Conservation (phyloP, 1,284 basidiomycete species). For the Cutaneotrichosporon spelunceum region DNA sequence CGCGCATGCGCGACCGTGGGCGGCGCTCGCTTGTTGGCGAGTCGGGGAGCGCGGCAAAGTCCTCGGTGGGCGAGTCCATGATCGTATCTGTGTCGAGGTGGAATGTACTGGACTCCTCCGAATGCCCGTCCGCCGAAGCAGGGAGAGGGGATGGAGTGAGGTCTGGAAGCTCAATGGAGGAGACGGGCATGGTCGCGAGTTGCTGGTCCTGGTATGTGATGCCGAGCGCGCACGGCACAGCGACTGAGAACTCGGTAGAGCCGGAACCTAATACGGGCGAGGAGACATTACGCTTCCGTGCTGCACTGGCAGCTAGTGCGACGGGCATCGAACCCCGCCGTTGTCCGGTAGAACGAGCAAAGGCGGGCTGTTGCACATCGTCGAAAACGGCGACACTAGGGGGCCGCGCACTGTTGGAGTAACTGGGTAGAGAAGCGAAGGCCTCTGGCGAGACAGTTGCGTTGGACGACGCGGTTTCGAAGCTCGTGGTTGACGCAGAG, state of each 20-base stretch:
- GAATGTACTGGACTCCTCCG: conserved; percentile 1
- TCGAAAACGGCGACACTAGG: conserved; percentile 1
- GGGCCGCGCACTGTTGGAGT: conserved; percentile 1
- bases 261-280: background rate
- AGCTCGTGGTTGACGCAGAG: conserved; percentile 8
- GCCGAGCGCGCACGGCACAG: background rate
- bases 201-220: background rate
- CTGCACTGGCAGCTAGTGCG: background rate
- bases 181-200: background rate
- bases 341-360: background rate
- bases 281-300: conserved; percentile 6
- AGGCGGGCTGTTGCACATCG: background rate
- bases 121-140: background rate
- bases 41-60: conserved; percentile 8
- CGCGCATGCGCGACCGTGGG: conserved; percentile 1
- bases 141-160: background rate
- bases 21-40: background rate
- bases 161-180: background rate
- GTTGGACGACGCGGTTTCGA: conserved; percentile 9
- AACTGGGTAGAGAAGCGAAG: background rate
- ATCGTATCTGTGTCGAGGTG: conserved; percentile 1
- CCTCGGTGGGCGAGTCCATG: background rate
- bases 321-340: conserved; percentile 7
- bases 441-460: conserved; percentile 7
- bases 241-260: background rate